These are phyloP conservation scores for Sechiopsis laciniata DNA, from an alignment of 306 rosid genomes.

Conservation along the genomic window DNA sequence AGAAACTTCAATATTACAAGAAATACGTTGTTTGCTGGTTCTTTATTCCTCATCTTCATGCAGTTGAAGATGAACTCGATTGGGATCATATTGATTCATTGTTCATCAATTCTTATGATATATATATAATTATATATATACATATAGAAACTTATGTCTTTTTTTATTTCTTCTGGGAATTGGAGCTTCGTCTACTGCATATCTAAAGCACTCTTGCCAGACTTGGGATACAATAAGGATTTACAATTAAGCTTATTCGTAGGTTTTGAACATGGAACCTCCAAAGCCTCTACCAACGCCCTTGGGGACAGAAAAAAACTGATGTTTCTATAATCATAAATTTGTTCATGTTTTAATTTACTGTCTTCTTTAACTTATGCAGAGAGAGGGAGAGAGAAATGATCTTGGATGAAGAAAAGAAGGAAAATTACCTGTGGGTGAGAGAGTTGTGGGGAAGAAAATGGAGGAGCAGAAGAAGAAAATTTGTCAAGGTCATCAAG, in stretches of 20 bases:
- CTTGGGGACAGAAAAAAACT: background rate
- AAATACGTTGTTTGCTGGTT: background rate
- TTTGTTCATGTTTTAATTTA: background rate
- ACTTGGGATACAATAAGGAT: too few species aligned
- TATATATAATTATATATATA: background rate
- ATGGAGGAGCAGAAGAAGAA: slow-evolving; percentile 22
- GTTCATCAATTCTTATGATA: background rate
- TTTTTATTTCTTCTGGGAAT: too few species aligned
- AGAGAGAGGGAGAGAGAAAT: background rate
- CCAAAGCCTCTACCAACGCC: too few species aligned
- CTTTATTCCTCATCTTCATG: background rate
- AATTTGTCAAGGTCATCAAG: slow-evolving; percentile 35
- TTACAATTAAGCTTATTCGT: too few species aligned
- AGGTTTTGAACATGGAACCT: too few species aligned
- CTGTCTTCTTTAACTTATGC: background rate
- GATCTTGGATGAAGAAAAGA: background rate
- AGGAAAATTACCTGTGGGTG: slow-evolving; percentile 31
- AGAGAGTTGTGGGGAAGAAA: slow-evolving; percentile 35
- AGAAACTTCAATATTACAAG: background rate
- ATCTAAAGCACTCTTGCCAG: too few species aligned
- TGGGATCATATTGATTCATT: background rate
- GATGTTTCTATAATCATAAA: background rate
- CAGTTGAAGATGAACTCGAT: background rate
- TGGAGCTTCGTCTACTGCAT: too few species aligned
- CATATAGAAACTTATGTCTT: background rate